These are phyloP conservation scores for Podospora australis DNA, from an alignment of 495 filamentous ascomycete genomes.

Conservation along the genomic window DNA sequence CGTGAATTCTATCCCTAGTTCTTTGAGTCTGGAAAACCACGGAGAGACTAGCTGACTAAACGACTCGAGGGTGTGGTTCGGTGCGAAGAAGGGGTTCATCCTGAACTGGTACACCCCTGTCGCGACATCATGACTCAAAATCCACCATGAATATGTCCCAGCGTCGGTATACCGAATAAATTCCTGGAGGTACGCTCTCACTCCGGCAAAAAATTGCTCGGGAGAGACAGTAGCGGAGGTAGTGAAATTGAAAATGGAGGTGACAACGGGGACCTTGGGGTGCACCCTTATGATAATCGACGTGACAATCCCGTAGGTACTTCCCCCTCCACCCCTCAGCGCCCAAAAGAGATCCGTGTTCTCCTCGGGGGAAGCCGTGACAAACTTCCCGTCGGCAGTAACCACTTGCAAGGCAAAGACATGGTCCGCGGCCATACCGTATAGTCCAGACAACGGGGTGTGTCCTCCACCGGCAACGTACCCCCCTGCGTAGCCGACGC, in stretches of 20 bases:
- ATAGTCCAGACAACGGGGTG: constrained; percentile 30
- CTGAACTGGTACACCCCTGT: not conserved
- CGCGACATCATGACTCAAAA: not conserved
- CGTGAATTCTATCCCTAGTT: not conserved
- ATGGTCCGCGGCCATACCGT: constrained; percentile 44
- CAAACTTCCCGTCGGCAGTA: constrained; percentile 35
- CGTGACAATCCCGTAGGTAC: constrained; percentile 49
- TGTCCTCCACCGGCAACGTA: constrained; percentile 40
- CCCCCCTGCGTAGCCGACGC: constrained; percentile 33
- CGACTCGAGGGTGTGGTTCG: constrained; percentile 11
- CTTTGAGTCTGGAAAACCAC: constrained; percentile 6
- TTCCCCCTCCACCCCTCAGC: constrained; percentile 43
- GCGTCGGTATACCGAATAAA: not conserved
- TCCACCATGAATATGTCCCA: not conserved
- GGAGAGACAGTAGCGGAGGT: constrained; percentile 26
- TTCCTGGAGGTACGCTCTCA: constrained; percentile 34
- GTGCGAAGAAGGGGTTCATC: constrained; percentile 8
- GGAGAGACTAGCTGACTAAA: constrained; percentile 7
- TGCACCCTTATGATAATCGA: constrained; percentile 43
- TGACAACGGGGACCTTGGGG: constrained; percentile 30
- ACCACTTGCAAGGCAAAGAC: constrained; percentile 42
- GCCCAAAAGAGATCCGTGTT: constrained; percentile 49
- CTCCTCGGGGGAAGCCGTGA: constrained; percentile 33
- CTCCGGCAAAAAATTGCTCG: constrained; percentile 44
- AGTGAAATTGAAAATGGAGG: constrained; percentile 33